Base-by-base conservation (phyloP, 225 moss, liverwort and hornwort species). In the Straminergon stramineum region DNA sequence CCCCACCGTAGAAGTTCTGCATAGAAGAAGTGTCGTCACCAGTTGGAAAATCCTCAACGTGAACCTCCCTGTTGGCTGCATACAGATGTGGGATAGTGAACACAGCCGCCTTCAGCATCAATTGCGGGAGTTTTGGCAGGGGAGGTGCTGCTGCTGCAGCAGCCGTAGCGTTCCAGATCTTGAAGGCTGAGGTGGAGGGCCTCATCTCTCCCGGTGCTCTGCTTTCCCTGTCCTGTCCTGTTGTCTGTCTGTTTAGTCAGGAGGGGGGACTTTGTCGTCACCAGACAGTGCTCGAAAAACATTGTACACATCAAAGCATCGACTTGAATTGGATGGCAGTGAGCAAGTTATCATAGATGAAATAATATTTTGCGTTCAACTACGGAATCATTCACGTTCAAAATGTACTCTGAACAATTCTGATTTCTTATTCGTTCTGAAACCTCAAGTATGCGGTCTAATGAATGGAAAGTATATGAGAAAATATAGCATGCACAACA, bases 21-120 rank as follows among this genome's bases (percentile, higher is more conserved):
- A 41, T 65, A n/a, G 60, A 80, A 27, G 66, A 78, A 26, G 28
- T 45, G 22, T 58, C 19, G 73, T 41, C 37, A 60, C 53, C 67
- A 35, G 15, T 67, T 65, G 85, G 30, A 57, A 90, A 78, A 63
- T 67, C 89, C 43, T 87, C 85, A 32, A 62, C 68, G 27, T 70
- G 90, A 51, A 60, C 87, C 64, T 94, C 95, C 70, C 81, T 87
- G 13, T 85, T 68, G 61, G 63, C 83, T 62, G 89, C 84, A 87
- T 90, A 89, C 76, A 96, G 85, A 53, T 37, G 94, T 22, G 97
- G 91, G 68, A 96, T 52, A 52, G 88, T 89, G 75, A 89, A 39
- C 51, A 96, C 60, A 19, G 89, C 94, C 81, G 52, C 70, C 90
- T 96, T 96, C 75, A 97, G 90, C 94, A 97, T 95, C 90, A 43